Conservation (phyloP, 306 rosid species). For the Phaseolus lunatus region DNA sequence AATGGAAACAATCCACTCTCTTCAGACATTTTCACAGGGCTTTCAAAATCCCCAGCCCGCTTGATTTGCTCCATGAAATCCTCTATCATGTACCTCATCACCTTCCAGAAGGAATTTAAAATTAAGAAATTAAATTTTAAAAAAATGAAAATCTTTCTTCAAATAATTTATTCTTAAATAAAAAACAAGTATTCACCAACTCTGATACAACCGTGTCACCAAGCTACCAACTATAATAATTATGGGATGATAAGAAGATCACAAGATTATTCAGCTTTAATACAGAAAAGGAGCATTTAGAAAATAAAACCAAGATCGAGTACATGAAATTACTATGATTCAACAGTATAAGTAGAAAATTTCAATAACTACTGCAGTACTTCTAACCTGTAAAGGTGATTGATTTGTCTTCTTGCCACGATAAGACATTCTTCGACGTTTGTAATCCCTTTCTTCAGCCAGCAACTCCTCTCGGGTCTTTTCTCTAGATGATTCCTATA, state of each 20-base stretch:
- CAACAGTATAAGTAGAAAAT: slow-evolving; percentile 27
- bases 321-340: not conserved
- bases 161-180: slow-evolving; percentile 7
- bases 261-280: slow-evolving; percentile 18
- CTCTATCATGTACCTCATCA: slow-evolving; percentile 78
- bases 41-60: slow-evolving; percentile 73
- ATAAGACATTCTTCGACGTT: slow-evolving; percentile 94
- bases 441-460: slow-evolving; percentile 96
- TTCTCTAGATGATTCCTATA: slow-evolving; percentile 63
- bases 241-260: slow-evolving; percentile 18
- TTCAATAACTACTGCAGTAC: slow-evolving; percentile 28
- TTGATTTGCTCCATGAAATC: slow-evolving; percentile 87
- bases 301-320: slow-evolving; percentile 2
- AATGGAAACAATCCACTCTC: slow-evolving; percentile 48
- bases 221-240: slow-evolving; percentile 12
- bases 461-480: slow-evolving; percentile 89
- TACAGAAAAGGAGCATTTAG: not conserved
- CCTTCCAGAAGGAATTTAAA: slow-evolving; percentile 55
- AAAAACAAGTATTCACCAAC: slow-evolving; percentile 5
- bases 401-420: slow-evolving; percentile 91
- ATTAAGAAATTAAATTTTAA: slow-evolving; percentile 2
- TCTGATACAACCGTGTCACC: not conserved
- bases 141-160: slow-evolving; percentile 1
- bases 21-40: slow-evolving; percentile 60
- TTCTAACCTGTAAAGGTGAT: slow-evolving; percentile 73